A percentile compares a stretch with the other conserved stretches of the same genome.
Conservation (phyloP, 768 basidiomycete species). For the Guyanaporus albipodus region DNA sequence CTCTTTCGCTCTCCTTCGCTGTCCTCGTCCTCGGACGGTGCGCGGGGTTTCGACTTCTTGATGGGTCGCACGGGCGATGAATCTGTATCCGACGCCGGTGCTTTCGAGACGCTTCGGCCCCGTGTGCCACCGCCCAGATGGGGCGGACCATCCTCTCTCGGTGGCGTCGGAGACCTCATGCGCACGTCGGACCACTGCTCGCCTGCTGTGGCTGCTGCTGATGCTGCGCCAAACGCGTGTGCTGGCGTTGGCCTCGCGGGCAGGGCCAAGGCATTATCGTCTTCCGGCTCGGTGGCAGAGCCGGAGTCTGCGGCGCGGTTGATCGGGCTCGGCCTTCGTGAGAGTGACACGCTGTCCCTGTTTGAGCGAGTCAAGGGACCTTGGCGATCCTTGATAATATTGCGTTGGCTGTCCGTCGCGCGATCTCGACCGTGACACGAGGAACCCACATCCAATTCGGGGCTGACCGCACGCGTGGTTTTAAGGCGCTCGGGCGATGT, state of each 20-base stretch:
- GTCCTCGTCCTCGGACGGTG: slow-evolving; percentile 49
- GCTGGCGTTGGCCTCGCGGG: not conserved
- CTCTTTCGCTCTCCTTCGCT: slow-evolving; percentile 53
- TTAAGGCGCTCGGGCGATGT: slow-evolving; percentile 2
- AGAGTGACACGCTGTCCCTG: not conserved
- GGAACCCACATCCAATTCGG: slow-evolving; percentile 21
- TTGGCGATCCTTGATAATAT: slow-evolving; percentile 14
- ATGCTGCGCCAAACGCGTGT: not conserved
- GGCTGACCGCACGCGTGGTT: slow-evolving; percentile 3
- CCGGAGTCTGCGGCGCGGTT: slow-evolving; percentile 13
- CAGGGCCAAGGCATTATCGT: slow-evolving; percentile 6
- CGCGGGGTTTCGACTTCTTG: slow-evolving; percentile 42
- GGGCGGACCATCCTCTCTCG: slow-evolving; percentile 10
- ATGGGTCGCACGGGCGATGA: slow-evolving; percentile 49
- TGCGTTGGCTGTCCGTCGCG: slow-evolving; percentile 9
- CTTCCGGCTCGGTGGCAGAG: slow-evolving; percentile 32
- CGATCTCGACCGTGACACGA: slow-evolving; percentile 1
- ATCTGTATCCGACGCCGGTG: slow-evolving; percentile 40
- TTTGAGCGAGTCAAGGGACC: slow-evolving; percentile 2
- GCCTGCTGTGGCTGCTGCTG: too few relatives aligned
- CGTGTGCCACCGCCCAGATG: slow-evolving; percentile 13
- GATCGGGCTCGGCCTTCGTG: slow-evolving; percentile 12
- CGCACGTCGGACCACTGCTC: slow-evolving; percentile 14
- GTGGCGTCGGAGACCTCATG: slow-evolving; percentile 21
- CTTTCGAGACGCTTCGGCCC: slow-evolving; percentile 24